Conservation (phyloP, 495 filamentous ascomycete species). For the Aspergillus saccharolyticus region DNA sequence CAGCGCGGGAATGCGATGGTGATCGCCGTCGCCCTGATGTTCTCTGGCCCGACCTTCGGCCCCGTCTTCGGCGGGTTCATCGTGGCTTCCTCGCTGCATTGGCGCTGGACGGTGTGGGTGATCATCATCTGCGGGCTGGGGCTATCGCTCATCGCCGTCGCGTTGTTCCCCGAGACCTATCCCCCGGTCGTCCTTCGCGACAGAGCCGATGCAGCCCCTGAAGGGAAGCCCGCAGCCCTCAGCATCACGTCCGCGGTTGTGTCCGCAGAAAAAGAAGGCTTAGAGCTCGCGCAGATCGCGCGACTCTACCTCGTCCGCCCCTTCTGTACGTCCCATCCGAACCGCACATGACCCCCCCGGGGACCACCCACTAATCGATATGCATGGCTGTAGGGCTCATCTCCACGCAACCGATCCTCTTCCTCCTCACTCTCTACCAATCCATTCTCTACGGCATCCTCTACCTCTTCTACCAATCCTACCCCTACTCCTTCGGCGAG, state of each 20-base stretch:
- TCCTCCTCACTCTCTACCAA: conserved; percentile 7
- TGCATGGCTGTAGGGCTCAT: no score
- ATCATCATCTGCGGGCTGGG: conserved; percentile 7
- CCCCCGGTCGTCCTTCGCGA: conserved; percentile 50
- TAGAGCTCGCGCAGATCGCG: background rate
- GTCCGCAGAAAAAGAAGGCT: conserved; percentile 3
- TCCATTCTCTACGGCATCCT: conserved; percentile 10
- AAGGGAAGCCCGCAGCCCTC: conserved; percentile 50
- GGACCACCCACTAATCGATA: no score
- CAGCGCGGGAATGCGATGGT: conserved; percentile 11
- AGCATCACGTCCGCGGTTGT: conserved; percentile 10
- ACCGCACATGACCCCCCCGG: background rate
- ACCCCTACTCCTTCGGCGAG: conserved; percentile 1
- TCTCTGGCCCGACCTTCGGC: conserved; percentile 11
- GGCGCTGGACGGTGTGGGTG: conserved; percentile 13
- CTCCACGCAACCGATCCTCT: conserved; percentile 4
- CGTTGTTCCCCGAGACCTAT: conserved; percentile 55
- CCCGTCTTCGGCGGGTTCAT: conserved; percentile 12
- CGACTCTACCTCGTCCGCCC: background rate
- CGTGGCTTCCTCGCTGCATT: conserved; percentile 2
- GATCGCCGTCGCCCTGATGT: conserved; percentile 2
- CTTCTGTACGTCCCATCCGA: background rate
- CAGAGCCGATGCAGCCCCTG: conserved; percentile 42
- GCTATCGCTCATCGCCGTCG: background rate
- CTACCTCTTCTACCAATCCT: conserved; percentile 9